Evolutionary conservation across 139 green algal species (phyloP), one percentile per base, ranked within the genome.

Genomic region (Bryopsis sp.): DNA sequence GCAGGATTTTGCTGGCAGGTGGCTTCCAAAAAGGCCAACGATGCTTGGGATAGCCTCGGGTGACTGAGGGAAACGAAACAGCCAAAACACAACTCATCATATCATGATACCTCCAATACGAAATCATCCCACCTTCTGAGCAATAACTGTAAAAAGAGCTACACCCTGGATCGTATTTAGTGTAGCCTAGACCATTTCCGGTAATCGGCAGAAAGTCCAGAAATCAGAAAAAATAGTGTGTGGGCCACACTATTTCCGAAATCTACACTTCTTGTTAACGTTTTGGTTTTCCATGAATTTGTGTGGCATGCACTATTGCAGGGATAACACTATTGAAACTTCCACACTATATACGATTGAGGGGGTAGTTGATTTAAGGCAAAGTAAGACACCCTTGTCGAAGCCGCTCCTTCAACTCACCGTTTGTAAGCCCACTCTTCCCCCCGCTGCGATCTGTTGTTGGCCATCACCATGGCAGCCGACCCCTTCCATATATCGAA

Each of bases 11-110:
- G 62, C 28, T 35, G 26, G n/a, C 62, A 69, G 31, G 19, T 69
- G 37, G 62, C 37, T 31, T 69, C 31, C 36, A 69, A 38, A 57
- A 69, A 69, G 15, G 62, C 62, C 22, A 69, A 35, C 8, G 62
- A 39, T 38, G 62, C 62, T 36, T 48, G 26, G n/a, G 62, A 69
- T 24, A 69, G 48, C 19, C 22, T 69, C 15, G 62, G 62, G 15
- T 15, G 5, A 8, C 59, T 43, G 43, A 26, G 15, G 43, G 11
- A 26, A 19, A 54, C 11, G 15, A 54, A 11, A 54, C n/a, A n/a
- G n/a, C n/a, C n/a, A n/a, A n/a, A n/a, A n/a, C n/a, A n/a, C n/a
- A n/a, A n/a, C n/a, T n/a, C n/a, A n/a, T n/a, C n/a, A n/a, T n/a
- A 19, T 19, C 43, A 54, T 54, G 43, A 11, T 54, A 19, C 11